Base-by-base conservation (phyloP, 2,329 filamentous ascomycete species). In the Incumbomyces delicatus region DNA sequence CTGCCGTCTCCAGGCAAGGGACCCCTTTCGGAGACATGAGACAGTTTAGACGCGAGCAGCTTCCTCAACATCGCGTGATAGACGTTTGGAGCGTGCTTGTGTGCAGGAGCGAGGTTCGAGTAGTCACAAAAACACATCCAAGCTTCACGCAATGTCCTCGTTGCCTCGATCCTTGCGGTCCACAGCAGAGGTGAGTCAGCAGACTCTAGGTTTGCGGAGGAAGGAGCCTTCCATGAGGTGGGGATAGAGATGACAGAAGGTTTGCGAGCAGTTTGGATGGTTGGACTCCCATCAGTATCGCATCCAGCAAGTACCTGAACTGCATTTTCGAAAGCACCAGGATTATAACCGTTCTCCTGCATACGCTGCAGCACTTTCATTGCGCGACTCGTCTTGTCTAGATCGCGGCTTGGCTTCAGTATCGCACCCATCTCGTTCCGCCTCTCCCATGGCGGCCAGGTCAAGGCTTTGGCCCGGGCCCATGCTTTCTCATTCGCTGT, bases 371-470 rank as follows among this genome's bases (percentile, higher is more conserved):
- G 59, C 5, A 77, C 72, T 32, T 71, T 67, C 48, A 70, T 70
- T n/a, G 77, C 76, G 47, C 74, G 72, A 47, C 76, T 80, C 27
- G 67, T 66, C 50, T 76, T 76, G 48, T 76, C 72, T 34, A 77
- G 72, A 38, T 72, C 70, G 12, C 30, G 6, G 3, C 11, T 6
- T 11, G 40, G 40, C 10, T 70, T 73, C 46, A 77, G 73, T 12
- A 70, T 66, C n/a, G 71, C 69, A 1, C 76, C 77, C 13, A 76
- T 72, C 44, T 69, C 75, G 39, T 78, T 73, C 57, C 77, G 72
- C 59, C 80, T 81, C 22, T 45, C 16, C 77, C 78, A 83, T 0
- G 79, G 79, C 12, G 79, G 79, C 79, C 79, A 83, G 6, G 75
- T 77, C 7, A 70, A 63, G 2, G 76, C 70, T 63, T 82, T 80